Evolutionary conservation across 2,329 filamentous ascomycete species (phyloP).

Genomic region (Trichoderma sp.): DNA sequence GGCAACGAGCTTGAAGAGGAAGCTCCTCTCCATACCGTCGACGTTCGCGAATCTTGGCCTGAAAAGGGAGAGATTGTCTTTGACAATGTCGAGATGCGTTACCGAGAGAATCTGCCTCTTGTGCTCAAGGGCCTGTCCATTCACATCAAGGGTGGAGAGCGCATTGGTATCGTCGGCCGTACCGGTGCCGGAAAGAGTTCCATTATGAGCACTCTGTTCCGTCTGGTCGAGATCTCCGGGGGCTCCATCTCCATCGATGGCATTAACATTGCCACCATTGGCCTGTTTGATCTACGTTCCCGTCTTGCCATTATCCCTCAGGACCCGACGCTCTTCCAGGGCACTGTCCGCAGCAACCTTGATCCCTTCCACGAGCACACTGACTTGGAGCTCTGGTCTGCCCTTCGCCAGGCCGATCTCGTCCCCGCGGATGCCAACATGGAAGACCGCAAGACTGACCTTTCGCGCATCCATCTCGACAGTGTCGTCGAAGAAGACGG

Average conservation of each 20-base stretch:
- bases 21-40: conserved; percentile 73
- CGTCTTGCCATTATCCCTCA: conserved; percentile 80
- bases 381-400: conserved; percentile 75
- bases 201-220: conserved; percentile 80
- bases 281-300: conserved; percentile 71
- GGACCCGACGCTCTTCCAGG: conserved; percentile 78
- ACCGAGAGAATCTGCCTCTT: conserved; percentile 67
- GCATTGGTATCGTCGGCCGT: conserved; percentile 76
- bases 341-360: conserved; percentile 75
- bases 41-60: conserved; percentile 76
- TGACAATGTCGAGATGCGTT: conserved; percentile 74
- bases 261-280: conserved; percentile 67
- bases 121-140: conserved; percentile 70
- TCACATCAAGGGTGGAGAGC: conserved; percentile 71
- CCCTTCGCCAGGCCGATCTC: conserved; percentile 73
- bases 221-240: conserved; percentile 63
- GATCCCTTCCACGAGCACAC: conserved; percentile 78
- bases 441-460: conserved; percentile 73
- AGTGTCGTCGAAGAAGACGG: conserved; percentile 88
- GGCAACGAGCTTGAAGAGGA: conserved; percentile 84
- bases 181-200: conserved; percentile 81
- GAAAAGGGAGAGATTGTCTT: conserved; percentile 80
- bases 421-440: conserved; percentile 60
- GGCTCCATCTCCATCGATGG: conserved; percentile 65
- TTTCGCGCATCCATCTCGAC: conserved; percentile 73